These are phyloP conservation scores for Jimgerdemannia lactiflua DNA, from an alignment of 192 early-diverging fungal genomes.

Conservation along the genomic window DNA sequence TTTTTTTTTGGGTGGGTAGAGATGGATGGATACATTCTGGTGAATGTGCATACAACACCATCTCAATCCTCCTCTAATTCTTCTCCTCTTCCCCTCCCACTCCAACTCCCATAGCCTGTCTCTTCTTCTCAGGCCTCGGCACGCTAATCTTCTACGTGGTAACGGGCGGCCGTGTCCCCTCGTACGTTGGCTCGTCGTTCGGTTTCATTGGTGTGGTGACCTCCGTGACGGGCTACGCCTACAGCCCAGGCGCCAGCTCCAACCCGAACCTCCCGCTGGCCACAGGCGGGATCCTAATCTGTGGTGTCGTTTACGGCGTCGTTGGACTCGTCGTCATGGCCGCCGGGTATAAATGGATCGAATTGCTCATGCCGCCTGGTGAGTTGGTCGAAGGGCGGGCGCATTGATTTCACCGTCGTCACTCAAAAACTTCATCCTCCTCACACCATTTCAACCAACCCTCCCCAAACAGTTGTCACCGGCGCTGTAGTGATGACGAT, in stretches of 20 bases:
- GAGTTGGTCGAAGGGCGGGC: background rate
- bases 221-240: slow-evolving; percentile 45
- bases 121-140: slow-evolving; percentile 53
- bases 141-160: slow-evolving; percentile 49
- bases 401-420: no score
- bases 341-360: slow-evolving; percentile 40
- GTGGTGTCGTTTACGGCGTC: slow-evolving; percentile 41
- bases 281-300: slow-evolving; percentile 50
- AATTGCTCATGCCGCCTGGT: slow-evolving; percentile 50
- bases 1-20: background rate
- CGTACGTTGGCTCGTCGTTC: slow-evolving; percentile 55
- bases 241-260: slow-evolving; percentile 21
- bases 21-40: no score
- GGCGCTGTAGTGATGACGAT: slow-evolving; percentile 54
- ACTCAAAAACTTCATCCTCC: background rate
- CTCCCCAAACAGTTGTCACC: slow-evolving; percentile 35
- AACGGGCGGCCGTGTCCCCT: slow-evolving; percentile 55
- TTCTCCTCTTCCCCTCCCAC: no score
- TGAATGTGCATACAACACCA: background rate
- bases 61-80: background rate
- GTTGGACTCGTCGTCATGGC: slow-evolving; percentile 41
- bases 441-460: background rate
- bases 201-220: slow-evolving; percentile 50
- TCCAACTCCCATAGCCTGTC: slow-evolving; percentile 22
- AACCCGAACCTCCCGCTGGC: slow-evolving; percentile 45